A percentile compares a stretch with the other conserved stretches of the same genome.
These are phyloP conservation scores for Spathaspora passalidarum DNA, from an alignment of 805 yeast species.

Conservation along the genomic window DNA sequence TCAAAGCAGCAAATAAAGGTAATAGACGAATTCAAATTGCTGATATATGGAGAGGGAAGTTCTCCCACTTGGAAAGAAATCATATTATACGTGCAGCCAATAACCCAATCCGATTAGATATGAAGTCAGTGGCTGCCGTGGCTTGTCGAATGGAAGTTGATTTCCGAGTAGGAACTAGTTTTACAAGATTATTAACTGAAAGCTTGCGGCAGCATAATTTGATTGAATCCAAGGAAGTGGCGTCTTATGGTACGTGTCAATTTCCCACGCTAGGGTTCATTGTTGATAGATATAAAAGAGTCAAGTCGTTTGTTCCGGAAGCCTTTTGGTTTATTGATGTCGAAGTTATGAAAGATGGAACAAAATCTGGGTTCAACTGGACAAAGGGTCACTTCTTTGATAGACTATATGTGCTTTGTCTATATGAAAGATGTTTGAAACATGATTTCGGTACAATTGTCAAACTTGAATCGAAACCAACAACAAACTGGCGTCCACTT, in stretches of 20 bases:
- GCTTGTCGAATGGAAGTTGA: slow-evolving; percentile 84
- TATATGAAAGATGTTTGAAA: slow-evolving; percentile 67
- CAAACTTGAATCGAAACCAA: slow-evolving; percentile 55
- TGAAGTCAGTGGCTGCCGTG: slow-evolving; percentile 77
- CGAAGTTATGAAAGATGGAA: slow-evolving; percentile 41
- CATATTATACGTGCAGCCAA: slow-evolving; percentile 78
- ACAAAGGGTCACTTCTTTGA: slow-evolving; percentile 70
- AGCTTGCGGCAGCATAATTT: slow-evolving; percentile 36
- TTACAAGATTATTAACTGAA: slow-evolving; percentile 76
- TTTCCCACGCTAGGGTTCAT: slow-evolving; percentile 97
- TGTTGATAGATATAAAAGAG: slow-evolving; percentile 83
- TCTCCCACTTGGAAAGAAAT: slow-evolving; percentile 77
- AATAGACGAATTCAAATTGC: slow-evolving; percentile 46
- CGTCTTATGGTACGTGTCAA: slow-evolving; percentile 92
- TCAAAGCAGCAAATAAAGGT: slow-evolving; percentile 57
- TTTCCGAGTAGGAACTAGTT: slow-evolving; percentile 81
- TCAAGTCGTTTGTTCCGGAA: slow-evolving; percentile 69
- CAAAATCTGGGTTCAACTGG: slow-evolving; percentile 61
- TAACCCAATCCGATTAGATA: slow-evolving; percentile 61
- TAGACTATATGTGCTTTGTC: slow-evolving; percentile 54
- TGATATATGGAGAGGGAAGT: slow-evolving; percentile 66
- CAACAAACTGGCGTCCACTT: slow-evolving; percentile 75
- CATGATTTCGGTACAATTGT: slow-evolving; percentile 46
- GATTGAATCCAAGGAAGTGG: slow-evolving; percentile 24
- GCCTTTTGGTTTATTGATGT: slow-evolving; percentile 74